Evolutionary conservation across 495 filamentous ascomycete species (phyloP), one percentile per base, ranked within the genome.

Genomic region (Neohortaea acidophila): DNA sequence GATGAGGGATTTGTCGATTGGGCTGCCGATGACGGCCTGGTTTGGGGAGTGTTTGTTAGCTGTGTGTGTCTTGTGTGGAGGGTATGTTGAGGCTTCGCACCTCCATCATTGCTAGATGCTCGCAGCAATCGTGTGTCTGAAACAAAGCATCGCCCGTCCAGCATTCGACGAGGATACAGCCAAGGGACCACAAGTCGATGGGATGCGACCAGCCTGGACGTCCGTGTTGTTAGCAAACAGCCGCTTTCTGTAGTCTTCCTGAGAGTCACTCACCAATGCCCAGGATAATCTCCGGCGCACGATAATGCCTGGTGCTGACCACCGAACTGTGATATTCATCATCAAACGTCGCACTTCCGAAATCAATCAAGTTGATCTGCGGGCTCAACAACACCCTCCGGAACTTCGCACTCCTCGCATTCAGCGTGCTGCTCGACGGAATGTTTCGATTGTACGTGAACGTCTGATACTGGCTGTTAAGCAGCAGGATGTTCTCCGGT

Each of bases 71-170:
- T 7, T 27, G n/a, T 27, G 19, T 21, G 33, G 33, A 35, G 10
- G 10, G 19, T 4, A 8, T 4, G 18, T 4, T 10, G 33, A 14
- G 14, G 33, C 7, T 17, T 74, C 76, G 51, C 17, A 74, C 71
- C 52, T 97, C 86, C 89, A 97, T 97, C 89, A 97, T 97, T n/a
- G 85, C 89, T 31, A 97, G 64, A 62, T 97, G 89, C 55, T 96
- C 89, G 4, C 94, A 71, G 49, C 96, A 96, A 62, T 97, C 89
- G 51, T 96, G 89, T 0, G 89, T 96, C 58, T 97, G 89, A 55
- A 97, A 97, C 2, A 97, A 64, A 13, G 91, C 89, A 59, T 97
- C 91, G 2, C 91, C 89, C 2, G 91, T 97, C 55, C 84, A 97
- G 59, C 96, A 97, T 49, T 97, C 89, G n/a, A 97, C 91, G 28